phyloP scores from a whole-genome alignment of 495 filamentous ascomycete species.

The Aspergillus bertholletiae region DNA sequence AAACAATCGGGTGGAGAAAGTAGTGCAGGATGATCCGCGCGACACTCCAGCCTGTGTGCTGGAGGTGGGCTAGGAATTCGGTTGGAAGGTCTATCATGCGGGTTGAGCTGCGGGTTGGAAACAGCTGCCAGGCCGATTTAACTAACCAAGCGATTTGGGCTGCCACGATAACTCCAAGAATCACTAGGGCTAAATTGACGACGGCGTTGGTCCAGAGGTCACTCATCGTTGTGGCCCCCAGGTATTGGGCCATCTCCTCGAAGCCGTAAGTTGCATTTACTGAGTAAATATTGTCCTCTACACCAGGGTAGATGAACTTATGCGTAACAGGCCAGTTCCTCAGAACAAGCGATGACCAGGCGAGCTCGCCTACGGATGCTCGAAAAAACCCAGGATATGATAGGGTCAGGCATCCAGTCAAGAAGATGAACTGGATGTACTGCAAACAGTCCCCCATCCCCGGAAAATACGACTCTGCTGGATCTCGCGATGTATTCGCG shows the following conservation, averaged over 20 bases:
- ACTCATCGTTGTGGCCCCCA: constrained; percentile 9
- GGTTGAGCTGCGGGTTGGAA: not conserved
- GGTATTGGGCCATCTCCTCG: constrained; percentile 13
- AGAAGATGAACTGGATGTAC: constrained; percentile 17
- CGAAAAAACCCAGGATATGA: constrained; percentile 15
- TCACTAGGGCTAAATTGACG: constrained; percentile 11
- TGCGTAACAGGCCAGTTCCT: constrained; percentile 15
- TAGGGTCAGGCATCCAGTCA: constrained; percentile 12
- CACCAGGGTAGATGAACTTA: constrained; percentile 12
- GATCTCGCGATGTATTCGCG: constrained; percentile 1
- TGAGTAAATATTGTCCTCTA: constrained; percentile 6
- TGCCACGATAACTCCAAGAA: not conserved
- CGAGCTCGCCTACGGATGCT: constrained; percentile 2
- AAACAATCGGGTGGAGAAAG: constrained; percentile 8
- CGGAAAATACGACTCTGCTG: constrained; percentile 6
- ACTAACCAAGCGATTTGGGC: constrained; percentile 1
- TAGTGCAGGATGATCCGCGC: constrained; percentile 11
- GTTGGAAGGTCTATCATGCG: not conserved
- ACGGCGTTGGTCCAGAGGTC: constrained; percentile 17
- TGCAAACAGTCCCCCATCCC: constrained; percentile 13
- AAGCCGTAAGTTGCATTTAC: constrained; percentile 10
- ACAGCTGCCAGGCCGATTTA: constrained; percentile 3
- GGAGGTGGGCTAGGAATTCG: constrained; percentile 1
- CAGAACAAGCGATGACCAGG: constrained; percentile 17
- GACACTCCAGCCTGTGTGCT: constrained; percentile 13